Evolutionary conservation across 2,329 filamentous ascomycete genomes (phyloP).

Genomic region (Fusarium staphyleae): DNA sequence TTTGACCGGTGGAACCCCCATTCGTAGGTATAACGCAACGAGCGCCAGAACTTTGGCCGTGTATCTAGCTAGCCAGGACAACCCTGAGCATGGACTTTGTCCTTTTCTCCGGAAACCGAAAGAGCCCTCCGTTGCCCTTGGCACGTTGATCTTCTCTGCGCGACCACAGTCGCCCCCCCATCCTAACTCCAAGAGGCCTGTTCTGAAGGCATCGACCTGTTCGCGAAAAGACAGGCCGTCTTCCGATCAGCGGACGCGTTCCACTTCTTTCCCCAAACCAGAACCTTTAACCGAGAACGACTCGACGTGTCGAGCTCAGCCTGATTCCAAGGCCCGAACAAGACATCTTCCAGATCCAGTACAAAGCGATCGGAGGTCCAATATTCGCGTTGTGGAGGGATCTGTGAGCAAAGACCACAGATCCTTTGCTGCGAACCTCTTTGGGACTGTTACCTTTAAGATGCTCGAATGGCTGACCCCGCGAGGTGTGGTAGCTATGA

Average conservation of each 20-base stretch:
- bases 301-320: not conserved
- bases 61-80: slow-evolving; percentile 80
- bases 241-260: slow-evolving; percentile 7
- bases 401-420: slow-evolving; percentile 62
- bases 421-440: slow-evolving; percentile 68
- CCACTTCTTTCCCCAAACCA: slow-evolving; percentile 10
- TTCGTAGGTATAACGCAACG: slow-evolving; percentile 79
- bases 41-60: slow-evolving; percentile 84
- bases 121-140: slow-evolving; percentile 54
- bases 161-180: slow-evolving; percentile 32
- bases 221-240: slow-evolving; percentile 10
- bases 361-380: not conserved
- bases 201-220: slow-evolving; percentile 1
- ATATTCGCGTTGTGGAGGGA: slow-evolving; percentile 55
- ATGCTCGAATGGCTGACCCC: slow-evolving; percentile 76
- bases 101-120: slow-evolving; percentile 54
- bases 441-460: slow-evolving; percentile 70
- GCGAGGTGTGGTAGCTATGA: slow-evolving; percentile 59
- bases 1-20: slow-evolving; percentile 69
- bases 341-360: not conserved
- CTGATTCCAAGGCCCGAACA: not conserved
- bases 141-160: slow-evolving; percentile 55
- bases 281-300: not conserved
- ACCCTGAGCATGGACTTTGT: slow-evolving; percentile 76
- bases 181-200: slow-evolving; percentile 28